Evolutionary conservation across 1,284 basidiomycete species (phyloP).

Genomic region (Vanrija sp.): DNA sequence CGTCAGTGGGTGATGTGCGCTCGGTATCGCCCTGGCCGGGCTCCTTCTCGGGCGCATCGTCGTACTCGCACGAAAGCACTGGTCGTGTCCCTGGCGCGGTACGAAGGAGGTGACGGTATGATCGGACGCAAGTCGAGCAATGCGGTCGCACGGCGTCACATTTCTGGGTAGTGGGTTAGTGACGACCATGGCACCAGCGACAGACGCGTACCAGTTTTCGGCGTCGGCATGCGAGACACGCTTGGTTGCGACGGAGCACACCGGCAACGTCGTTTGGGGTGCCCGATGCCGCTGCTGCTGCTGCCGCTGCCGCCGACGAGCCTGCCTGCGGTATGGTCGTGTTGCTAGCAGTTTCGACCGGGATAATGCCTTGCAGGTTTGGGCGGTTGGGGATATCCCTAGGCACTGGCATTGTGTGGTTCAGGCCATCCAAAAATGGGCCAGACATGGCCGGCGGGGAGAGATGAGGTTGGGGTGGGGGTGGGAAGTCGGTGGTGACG

Average conservation of each 20-base stretch:
- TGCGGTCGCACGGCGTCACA: slow-evolving; percentile 45
- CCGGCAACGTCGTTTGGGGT: slow-evolving; percentile 17
- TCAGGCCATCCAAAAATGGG: slow-evolving; percentile 1
- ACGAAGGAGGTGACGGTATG: slow-evolving; percentile 38
- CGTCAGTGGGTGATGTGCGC: slow-evolving; percentile 6
- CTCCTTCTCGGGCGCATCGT: slow-evolving; percentile 27
- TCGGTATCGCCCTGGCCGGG: not conserved
- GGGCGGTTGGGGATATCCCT: slow-evolving; percentile 15
- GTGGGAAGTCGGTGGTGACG: not conserved
- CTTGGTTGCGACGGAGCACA: slow-evolving; percentile 29
- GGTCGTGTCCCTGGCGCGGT: slow-evolving; percentile 38
- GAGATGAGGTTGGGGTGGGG: not conserved
- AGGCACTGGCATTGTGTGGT: slow-evolving; percentile 7
- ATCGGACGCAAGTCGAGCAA: slow-evolving; percentile 45
- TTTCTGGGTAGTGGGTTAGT: slow-evolving; percentile 28
- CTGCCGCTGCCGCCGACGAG: not conserved
- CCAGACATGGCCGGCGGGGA: not conserved
- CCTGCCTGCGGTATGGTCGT: not conserved
- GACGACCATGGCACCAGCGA: not conserved
- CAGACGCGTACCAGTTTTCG: slow-evolving; percentile 18
- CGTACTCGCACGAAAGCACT: slow-evolving; percentile 41
- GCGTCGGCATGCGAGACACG: slow-evolving; percentile 28
- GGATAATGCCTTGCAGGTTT: slow-evolving; percentile 11
- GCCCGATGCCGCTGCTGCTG: not conserved
- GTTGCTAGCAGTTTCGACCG: slow-evolving; percentile 7